Percentiles rank a stretch among this genome's conserved stretches.
Conservation (phyloP, 2,329 filamentous ascomycete genomes). For the Tolypocladium ovalisporum region DNA sequence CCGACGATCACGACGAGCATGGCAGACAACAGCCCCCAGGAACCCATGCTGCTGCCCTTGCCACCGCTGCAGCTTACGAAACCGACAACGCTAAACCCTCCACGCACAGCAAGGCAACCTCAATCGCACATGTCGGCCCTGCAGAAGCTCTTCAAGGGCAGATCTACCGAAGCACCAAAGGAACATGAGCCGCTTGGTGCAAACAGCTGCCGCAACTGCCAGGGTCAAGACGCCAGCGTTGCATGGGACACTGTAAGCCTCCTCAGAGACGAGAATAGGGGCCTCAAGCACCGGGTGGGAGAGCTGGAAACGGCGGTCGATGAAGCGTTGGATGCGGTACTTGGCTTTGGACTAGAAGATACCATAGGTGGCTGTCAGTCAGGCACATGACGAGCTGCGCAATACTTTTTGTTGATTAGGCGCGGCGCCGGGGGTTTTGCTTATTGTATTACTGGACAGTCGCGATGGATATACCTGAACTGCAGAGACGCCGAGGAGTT, state of each 20-base stretch:
- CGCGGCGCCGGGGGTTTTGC: not conserved
- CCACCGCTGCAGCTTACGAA: conserved; percentile 11
- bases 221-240: conserved; percentile 45
- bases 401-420: not conserved
- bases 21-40: conserved; percentile 16
- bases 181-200: conserved; percentile 8
- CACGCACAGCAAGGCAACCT: conserved; percentile 23
- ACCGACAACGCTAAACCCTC: conserved; percentile 12
- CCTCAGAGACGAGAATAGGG: conserved; percentile 50
- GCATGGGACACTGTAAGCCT: conserved; percentile 56
- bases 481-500: not conserved
- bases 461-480: not conserved
- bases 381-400: not conserved
- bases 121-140: conserved; percentile 22
- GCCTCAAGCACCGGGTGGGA: conserved; percentile 47
- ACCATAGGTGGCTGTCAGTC: not conserved
- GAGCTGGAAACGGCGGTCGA: conserved; percentile 51
- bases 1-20: conserved; percentile 36
- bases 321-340: conserved; percentile 48
- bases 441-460: not conserved
- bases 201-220: conserved; percentile 41
- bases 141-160: conserved; percentile 31
- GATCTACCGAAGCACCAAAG: conserved; percentile 22
- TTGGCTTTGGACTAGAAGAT: conserved; percentile 37
- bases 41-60: conserved; percentile 2